A percentile compares a stretch with the other conserved stretches of the same genome.
Evolutionary conservation across 1,284 basidiomycete species (phyloP).

Genomic region (Apiotrichum mycotoxinovorans): DNA sequence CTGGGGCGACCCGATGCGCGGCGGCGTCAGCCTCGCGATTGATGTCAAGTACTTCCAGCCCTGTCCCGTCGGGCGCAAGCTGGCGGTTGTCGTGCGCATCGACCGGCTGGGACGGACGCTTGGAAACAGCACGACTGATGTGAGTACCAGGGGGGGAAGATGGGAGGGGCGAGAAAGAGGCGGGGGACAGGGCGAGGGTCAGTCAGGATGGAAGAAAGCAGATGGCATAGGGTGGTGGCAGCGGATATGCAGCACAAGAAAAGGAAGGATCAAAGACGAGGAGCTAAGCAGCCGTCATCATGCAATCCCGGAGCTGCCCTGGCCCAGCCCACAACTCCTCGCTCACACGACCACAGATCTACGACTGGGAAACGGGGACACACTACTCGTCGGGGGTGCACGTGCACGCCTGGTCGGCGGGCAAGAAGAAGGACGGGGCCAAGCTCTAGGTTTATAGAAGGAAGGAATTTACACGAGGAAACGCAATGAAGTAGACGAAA

Average conservation of each 20-base stretch:
- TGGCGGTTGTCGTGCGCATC: not conserved
- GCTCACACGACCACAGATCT: not conserved
- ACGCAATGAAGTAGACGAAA: too few relatives aligned
- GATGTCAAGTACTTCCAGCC: slow-evolving; percentile 6
- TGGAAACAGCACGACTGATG: not conserved
- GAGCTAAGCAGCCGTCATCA: too few relatives aligned
- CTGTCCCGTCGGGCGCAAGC: not conserved
- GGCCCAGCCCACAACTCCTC: too few relatives aligned
- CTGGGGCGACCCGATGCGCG: slow-evolving; percentile 4
- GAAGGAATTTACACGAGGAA: too few relatives aligned
- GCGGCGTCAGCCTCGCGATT: slow-evolving; percentile 3
- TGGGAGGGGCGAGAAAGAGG: not conserved
- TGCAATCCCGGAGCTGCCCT: too few relatives aligned
- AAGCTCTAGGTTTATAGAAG: not conserved
- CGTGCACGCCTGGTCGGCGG: slow-evolving; percentile 1
- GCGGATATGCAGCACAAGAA: too few relatives aligned
- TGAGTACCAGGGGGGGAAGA: not conserved
- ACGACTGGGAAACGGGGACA: slow-evolving; percentile 1
- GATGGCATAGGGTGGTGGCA: too few relatives aligned
- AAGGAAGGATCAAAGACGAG: too few relatives aligned
- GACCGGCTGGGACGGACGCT: slow-evolving; percentile 1
- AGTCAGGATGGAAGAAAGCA: too few relatives aligned
- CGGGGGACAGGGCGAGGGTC: too few relatives aligned
- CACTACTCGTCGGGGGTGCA: not conserved
- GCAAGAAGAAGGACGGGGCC: not conserved